Base-by-base conservation (phyloP, 2,329 filamentous ascomycete species). In the Penicillium sp. region DNA sequence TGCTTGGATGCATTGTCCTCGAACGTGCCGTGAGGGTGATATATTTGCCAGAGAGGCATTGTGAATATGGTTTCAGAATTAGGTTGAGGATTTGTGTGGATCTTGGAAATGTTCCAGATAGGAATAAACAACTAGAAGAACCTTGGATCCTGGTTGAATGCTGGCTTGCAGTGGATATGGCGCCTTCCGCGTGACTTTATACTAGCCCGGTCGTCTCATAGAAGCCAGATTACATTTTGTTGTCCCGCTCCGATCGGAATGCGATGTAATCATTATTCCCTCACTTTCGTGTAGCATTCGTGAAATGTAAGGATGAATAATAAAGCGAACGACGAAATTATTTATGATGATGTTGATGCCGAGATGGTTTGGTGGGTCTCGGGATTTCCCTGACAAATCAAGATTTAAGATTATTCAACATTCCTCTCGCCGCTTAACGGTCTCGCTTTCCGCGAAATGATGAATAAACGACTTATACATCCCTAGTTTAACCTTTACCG, bases 31-130 rank as follows among this genome's bases (percentile, higher is more conserved):
- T 46, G 14, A 7, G 58, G 61, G 48, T 65, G 62, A 33, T 66
- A 63, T 44, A 68, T 63, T 37, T 64, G 62, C 62, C 60, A 64
- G 43, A 63, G 60, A 19, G 62, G 60, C 60, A 63, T 64, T 19
- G 11, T 58, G 41, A 1, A 19, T 35, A 39, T 22, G 31, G 6
- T 39, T 26, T 13, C 3, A 11, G 5, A n/a, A n/a, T 13, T n/a
- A 13, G 48, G 8, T 19, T 14, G n/a, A 24, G 9, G 27, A 35
- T 5, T 22, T 41, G 19, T 5, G 8, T 47, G 26, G 27, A 21
- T 14, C n/a, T n/a, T 26, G 19, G 10, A 13, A 7, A 26, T 22
- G 35, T 19, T 21, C 9, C 16, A 26, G 14, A 33, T 33, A 14
- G 31, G 6, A 33, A 7, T 33, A 7, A 33, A 33, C 11, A 33